A percentile compares a stretch with the other conserved stretches of the same genome.
Evolutionary conservation across 495 filamentous ascomycete species (phyloP).

Genomic region (Neurospora sp.): DNA sequence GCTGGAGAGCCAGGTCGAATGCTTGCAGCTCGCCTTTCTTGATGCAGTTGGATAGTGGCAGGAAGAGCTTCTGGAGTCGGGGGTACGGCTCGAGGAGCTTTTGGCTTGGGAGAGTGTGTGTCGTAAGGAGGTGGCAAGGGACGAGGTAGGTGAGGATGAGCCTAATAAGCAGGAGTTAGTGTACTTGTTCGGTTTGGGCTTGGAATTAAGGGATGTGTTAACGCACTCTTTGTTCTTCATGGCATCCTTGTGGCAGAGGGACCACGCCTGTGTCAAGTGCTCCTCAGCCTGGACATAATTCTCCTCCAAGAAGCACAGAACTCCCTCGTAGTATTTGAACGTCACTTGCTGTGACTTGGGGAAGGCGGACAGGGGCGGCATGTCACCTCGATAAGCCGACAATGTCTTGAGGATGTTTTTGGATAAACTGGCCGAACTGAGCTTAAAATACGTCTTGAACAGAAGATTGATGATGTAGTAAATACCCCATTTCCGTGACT

Average conservation of each 20-base stretch:
- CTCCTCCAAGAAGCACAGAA: conserved; percentile 84
- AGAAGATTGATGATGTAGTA: conserved; percentile 87
- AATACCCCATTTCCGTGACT: conserved; percentile 93
- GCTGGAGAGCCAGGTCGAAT: conserved; percentile 74
- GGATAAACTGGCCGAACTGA: conserved; percentile 77
- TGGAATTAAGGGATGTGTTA: background rate
- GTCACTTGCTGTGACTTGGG: conserved; percentile 89
- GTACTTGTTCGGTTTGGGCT: background rate
- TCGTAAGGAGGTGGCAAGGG: conserved; percentile 80
- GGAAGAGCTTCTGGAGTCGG: conserved; percentile 66
- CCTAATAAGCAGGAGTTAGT: conserved; percentile 31
- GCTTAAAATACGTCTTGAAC: conserved; percentile 97
- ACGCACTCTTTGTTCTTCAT: conserved; percentile 69
- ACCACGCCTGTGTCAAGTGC: conserved; percentile 67
- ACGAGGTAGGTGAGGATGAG: conserved; percentile 94
- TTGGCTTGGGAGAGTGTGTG: conserved; percentile 67
- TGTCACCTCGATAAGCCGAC: conserved; percentile 62
- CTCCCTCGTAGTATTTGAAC: conserved; percentile 89
- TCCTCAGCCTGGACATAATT: conserved; percentile 80
- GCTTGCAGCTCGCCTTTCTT: conserved; percentile 68
- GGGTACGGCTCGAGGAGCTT: conserved; percentile 65
- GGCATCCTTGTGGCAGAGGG: conserved; percentile 60
- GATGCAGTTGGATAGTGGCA: conserved; percentile 66
- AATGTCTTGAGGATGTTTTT: conserved; percentile 84
- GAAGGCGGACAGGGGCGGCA: conserved; percentile 63